Conservation (phyloP, 441 rosid species). For the Aquilaria agallochum region DNA sequence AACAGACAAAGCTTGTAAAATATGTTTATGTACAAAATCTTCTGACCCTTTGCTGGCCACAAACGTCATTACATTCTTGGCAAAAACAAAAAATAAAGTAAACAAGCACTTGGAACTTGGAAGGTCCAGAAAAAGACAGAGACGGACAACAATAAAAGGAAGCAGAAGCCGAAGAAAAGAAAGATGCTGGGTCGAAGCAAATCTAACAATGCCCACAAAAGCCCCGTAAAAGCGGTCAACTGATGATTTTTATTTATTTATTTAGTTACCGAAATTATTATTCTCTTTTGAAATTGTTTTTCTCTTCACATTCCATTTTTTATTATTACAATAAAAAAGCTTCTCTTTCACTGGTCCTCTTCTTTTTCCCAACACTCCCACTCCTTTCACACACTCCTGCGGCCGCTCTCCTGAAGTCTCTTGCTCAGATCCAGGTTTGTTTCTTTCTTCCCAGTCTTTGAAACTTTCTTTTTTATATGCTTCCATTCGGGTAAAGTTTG, state of each 20-base stretch:
- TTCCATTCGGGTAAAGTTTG: conserved; percentile 9
- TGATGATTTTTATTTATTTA: conserved; percentile 10
- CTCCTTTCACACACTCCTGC: not conserved
- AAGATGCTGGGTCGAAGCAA: conserved; percentile 6
- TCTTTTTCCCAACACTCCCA: not conserved
- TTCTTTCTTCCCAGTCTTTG: conserved; percentile 3
- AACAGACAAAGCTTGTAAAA: no score
- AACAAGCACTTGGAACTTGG: no score
- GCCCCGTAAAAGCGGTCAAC: conserved; percentile 32
- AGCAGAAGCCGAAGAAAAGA: conserved; percentile 16
- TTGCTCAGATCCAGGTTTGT: conserved; percentile 52
- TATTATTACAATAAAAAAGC: not conserved
- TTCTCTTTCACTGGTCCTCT: not conserved
- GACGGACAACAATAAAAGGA: not conserved
- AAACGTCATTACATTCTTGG: conserved; percentile 14
- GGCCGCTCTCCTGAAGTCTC: conserved; percentile 8
- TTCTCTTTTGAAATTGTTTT: not conserved
- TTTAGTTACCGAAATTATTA: not conserved
- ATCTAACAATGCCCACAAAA: not conserved
- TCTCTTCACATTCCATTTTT: conserved; percentile 2
- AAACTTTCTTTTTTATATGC: not conserved
- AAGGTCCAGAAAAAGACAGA: conserved; percentile 1
- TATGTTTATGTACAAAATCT: no score
- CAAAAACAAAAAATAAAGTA: not conserved
- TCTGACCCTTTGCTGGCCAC: conserved; percentile 6